Evolutionary conservation across 768 basidiomycete species (phyloP).

Genomic region (Galerina sulciceps): DNA sequence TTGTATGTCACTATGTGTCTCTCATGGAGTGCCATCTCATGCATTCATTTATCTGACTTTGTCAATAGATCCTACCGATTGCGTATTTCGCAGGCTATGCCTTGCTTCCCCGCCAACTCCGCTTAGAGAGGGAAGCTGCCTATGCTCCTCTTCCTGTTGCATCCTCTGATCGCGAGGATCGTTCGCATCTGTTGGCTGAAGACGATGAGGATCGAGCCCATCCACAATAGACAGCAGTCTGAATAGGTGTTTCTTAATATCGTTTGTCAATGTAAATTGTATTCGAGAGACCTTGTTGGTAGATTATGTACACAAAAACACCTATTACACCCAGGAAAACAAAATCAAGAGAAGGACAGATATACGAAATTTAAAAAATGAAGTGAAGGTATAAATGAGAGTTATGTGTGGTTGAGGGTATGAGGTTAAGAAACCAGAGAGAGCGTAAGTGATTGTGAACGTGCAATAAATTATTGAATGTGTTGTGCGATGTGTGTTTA

Average conservation of each 20-base stretch:
- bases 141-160: slow-evolving; percentile 21
- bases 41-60: background rate
- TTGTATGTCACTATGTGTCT: slow-evolving; percentile 44
- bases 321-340: background rate
- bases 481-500: background rate
- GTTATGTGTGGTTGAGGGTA: background rate
- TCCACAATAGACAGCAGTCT: background rate
- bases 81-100: slow-evolving; percentile 50
- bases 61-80: slow-evolving; percentile 41
- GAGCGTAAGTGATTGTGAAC: background rate
- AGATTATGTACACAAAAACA: background rate
- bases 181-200: slow-evolving; percentile 21
- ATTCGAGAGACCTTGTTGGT: background rate
- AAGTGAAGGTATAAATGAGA: background rate
- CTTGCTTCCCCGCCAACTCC: slow-evolving; percentile 46
- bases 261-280: background rate
- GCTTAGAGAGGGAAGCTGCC: slow-evolving; percentile 35
- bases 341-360: background rate
- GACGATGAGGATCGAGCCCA: slow-evolving; percentile 11
- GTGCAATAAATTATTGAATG: background rate
- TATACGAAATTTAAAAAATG: background rate
- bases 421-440: background rate
- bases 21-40: background rate
- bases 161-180: slow-evolving; percentile 4
- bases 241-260: background rate